Percentiles rank a stretch among this genome's conserved stretches.
Evolutionary conservation across 345 rosid genomes (phyloP).

Genomic region (Gossypium turneri): DNA sequence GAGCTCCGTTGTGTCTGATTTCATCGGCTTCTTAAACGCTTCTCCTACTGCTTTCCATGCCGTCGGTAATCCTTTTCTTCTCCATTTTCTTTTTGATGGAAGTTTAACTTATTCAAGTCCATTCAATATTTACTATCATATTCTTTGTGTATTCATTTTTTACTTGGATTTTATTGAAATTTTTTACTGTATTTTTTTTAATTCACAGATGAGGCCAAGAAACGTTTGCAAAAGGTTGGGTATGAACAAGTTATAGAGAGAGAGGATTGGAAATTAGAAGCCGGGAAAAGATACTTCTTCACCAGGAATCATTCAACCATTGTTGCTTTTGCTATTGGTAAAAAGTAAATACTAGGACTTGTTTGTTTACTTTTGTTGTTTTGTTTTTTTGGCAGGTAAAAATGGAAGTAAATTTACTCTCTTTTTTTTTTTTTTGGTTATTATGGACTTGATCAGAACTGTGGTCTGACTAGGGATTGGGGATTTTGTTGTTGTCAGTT

Average conservation of each 20-base stretch:
- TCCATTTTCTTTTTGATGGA: conserved; percentile 10
- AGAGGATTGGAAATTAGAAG: conserved; percentile 76
- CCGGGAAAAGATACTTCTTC: conserved; percentile 83
- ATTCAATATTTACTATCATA: neutral
- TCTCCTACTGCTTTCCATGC: conserved; percentile 99
- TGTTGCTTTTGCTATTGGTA: conserved; percentile 89
- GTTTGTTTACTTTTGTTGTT: neutral
- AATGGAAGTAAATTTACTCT: neutral
- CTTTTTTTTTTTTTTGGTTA: neutral
- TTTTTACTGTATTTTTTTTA: conserved; percentile 5
- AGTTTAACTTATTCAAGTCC: neutral
- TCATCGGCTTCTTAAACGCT: conserved; percentile 76
- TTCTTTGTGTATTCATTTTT: neutral
- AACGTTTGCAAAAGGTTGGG: conserved; percentile 54
- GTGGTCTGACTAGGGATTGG: too few species aligned
- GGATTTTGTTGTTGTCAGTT: neutral
- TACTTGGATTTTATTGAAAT: neutral
- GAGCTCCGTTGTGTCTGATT: conserved; percentile 46
- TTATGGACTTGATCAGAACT: neutral
- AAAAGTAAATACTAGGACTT: conserved; percentile 40
- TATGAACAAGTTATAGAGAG: conserved; percentile 73
- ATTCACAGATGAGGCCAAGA: conserved; percentile 73
- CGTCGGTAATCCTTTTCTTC: conserved; percentile 52
- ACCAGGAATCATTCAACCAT: conserved; percentile 87
- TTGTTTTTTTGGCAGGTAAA: neutral